Evolutionary conservation across 768 basidiomycete genomes (phyloP).

Genomic region (Mycena floridula): DNA sequence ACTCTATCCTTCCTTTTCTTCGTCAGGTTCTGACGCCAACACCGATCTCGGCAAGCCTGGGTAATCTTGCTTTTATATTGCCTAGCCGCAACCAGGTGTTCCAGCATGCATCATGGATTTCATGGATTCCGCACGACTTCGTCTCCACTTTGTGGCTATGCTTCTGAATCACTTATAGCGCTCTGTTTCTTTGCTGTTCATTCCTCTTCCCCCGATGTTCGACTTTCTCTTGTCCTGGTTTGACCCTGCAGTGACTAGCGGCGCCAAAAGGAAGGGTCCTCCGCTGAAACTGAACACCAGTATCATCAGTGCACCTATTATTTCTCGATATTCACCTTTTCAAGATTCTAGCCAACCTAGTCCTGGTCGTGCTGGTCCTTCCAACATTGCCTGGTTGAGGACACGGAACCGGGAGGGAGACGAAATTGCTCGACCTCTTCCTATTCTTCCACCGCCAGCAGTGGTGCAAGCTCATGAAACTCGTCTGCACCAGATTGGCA

Average conservation of each 20-base stretch:
- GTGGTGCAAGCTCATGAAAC: not conserved
- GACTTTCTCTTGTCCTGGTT: not conserved
- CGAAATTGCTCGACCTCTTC: not conserved
- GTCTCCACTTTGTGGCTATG: not conserved
- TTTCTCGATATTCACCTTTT: not conserved
- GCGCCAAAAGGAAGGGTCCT: not conserved
- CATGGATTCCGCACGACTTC: too few species aligned
- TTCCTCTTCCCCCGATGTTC: not conserved
- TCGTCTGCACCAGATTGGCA: not conserved
- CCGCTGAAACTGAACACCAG: not conserved
- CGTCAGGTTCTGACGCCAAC: not conserved
- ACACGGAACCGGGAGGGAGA: not conserved
- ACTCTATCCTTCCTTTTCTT: not conserved
- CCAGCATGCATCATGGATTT: not conserved
- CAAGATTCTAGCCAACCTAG: not conserved
- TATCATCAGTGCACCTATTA: not conserved
- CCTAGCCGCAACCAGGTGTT: not conserved
- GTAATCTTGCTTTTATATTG: not conserved
- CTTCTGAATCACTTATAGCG: not conserved
- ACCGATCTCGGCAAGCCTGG: not conserved
- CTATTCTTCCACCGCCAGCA: not conserved
- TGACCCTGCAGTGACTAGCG: not conserved
- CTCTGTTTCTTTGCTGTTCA: too few species aligned
- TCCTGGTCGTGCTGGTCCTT: not conserved
- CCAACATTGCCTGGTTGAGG: constrained; percentile 6